Evolutionary conservation across 2,329 filamentous ascomycete genomes (phyloP).

Genomic region (Penicillium sp.): DNA sequence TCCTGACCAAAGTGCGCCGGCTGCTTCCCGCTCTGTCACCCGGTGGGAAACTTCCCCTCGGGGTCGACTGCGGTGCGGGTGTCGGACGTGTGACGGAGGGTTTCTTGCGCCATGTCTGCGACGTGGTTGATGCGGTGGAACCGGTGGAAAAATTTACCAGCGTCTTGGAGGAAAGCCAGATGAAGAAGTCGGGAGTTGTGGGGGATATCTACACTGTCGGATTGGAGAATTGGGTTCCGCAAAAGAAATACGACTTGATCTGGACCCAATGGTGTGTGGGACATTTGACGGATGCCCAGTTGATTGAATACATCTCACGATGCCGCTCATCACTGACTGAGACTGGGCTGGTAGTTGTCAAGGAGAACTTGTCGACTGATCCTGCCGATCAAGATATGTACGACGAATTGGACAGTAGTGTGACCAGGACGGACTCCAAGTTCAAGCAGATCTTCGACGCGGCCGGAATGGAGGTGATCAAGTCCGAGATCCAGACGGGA

Average conservation of each 20-base stretch:
- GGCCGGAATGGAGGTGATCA: slow-evolving; percentile 63
- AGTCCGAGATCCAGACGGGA: slow-evolving; percentile 65
- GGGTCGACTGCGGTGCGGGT: slow-evolving; percentile 58
- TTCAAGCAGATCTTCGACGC: slow-evolving; percentile 63
- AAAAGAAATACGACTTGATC: slow-evolving; percentile 65
- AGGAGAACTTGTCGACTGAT: slow-evolving; percentile 68
- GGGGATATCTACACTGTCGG: slow-evolving; percentile 66
- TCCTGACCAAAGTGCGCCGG: slow-evolving; percentile 60
- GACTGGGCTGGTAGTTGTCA: slow-evolving; percentile 57
- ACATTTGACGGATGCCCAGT: slow-evolving; percentile 68
- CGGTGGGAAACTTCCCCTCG: slow-evolving; percentile 26
- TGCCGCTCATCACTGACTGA: slow-evolving; percentile 50
- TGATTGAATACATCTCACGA: slow-evolving; percentile 60
- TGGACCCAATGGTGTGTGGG: slow-evolving; percentile 91
- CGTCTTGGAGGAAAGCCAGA: slow-evolving; percentile 43
- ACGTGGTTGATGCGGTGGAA: slow-evolving; percentile 74
- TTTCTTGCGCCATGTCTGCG: slow-evolving; percentile 64
- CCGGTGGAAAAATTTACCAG: slow-evolving; percentile 76
- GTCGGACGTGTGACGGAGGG: slow-evolving; percentile 79
- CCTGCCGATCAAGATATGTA: slow-evolving; percentile 58
- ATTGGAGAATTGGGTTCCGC: slow-evolving; percentile 62
- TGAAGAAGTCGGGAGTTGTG: slow-evolving; percentile 44
- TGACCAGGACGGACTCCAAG: slow-evolving; percentile 69
- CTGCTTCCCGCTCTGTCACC: slow-evolving; percentile 17
- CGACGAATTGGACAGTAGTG: slow-evolving; percentile 68